Conservation (phyloP, 352 stramenopile genomes). For the Pythium sukuiense region DNA sequence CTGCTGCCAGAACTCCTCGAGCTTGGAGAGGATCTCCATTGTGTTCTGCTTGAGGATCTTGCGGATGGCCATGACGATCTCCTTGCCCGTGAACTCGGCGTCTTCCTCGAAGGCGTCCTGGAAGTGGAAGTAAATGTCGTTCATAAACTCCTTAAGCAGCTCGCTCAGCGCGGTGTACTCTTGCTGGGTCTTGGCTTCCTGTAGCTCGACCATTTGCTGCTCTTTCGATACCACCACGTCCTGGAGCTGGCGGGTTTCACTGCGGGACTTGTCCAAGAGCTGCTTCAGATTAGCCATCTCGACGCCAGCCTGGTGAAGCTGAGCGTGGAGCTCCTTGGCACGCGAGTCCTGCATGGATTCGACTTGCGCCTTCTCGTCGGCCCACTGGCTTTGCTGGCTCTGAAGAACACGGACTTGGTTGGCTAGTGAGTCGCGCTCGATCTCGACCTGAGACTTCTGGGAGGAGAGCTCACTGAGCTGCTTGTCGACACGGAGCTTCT, state of each 20-base stretch:
- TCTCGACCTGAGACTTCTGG: conserved; percentile 52
- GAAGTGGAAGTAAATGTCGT: conserved; percentile 88
- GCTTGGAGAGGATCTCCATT: conserved; percentile 68
- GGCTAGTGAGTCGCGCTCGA: conserved; percentile 50
- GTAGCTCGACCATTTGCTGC: conserved; percentile 47
- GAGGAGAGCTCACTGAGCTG: conserved; percentile 44
- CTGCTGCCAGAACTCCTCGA: conserved; percentile 73
- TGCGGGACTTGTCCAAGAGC: conserved; percentile 46
- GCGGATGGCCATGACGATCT: conserved; percentile 78
- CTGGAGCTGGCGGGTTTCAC: conserved; percentile 47
- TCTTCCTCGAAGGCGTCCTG: conserved; percentile 86
- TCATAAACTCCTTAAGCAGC: conserved; percentile 85
- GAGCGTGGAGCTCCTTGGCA: conserved; percentile 47
- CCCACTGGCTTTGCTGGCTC: conserved; percentile 49
- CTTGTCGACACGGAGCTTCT: conserved; percentile 45
- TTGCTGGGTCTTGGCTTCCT: conserved; percentile 46
- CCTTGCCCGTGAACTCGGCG: conserved; percentile 78
- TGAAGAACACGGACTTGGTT: conserved; percentile 51
- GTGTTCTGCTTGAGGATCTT: conserved; percentile 88
- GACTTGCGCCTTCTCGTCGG: conserved; percentile 57
- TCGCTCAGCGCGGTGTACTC: conserved; percentile 63
- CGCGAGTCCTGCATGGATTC: conserved; percentile 47
- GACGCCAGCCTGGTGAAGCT: conserved; percentile 45
- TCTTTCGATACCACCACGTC: conserved; percentile 50
- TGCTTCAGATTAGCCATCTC: conserved; percentile 42